A percentile compares a stretch with the other conserved stretches of the same genome.
phyloP scores from a whole-genome alignment of 768 basidiomycete genomes.

The Galerina sulciceps region DNA sequence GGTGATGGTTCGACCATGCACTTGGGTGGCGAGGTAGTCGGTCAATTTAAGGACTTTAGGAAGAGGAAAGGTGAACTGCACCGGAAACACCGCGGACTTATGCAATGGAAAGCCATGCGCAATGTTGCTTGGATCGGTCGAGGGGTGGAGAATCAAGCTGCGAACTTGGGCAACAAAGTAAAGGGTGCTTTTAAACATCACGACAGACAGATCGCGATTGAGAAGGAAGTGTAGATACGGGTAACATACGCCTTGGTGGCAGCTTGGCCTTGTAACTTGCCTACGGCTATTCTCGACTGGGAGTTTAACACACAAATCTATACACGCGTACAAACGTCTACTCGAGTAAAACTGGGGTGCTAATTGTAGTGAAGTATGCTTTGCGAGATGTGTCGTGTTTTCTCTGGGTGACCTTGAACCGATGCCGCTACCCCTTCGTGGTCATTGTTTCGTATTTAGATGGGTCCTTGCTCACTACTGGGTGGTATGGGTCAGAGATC shows the following conservation, averaged over 20 bases:
- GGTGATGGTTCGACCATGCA: slow-evolving; percentile 13
- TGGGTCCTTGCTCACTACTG: not conserved
- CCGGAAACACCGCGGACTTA: slow-evolving; percentile 61
- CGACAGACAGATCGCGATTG: slow-evolving; percentile 37
- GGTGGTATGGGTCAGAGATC: not conserved
- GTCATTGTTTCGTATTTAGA: not conserved
- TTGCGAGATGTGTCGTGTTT: too few relatives aligned
- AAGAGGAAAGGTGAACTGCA: slow-evolving; percentile 48
- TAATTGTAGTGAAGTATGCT: too few relatives aligned
- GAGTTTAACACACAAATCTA: too few relatives aligned
- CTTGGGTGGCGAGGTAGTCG: slow-evolving; percentile 22
- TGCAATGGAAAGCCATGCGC: slow-evolving; percentile 62
- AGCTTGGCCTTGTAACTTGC: too few relatives aligned
- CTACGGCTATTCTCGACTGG: too few relatives aligned
- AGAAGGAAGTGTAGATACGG: slow-evolving; percentile 31
- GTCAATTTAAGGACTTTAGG: slow-evolving; percentile 44
- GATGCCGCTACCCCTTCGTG: too few relatives aligned
- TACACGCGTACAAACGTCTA: too few relatives aligned
- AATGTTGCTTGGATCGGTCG: slow-evolving; percentile 62
- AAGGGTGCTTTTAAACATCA: slow-evolving; percentile 39
- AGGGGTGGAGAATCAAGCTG: slow-evolving; percentile 47
- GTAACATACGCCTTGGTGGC: too few relatives aligned
- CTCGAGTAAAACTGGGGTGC: too few relatives aligned
- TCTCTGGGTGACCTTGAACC: too few relatives aligned
- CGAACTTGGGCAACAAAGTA: slow-evolving; percentile 43